phyloP scores from a whole-genome alignment of 805 yeast species.

The Yarrowia deformans region DNA sequence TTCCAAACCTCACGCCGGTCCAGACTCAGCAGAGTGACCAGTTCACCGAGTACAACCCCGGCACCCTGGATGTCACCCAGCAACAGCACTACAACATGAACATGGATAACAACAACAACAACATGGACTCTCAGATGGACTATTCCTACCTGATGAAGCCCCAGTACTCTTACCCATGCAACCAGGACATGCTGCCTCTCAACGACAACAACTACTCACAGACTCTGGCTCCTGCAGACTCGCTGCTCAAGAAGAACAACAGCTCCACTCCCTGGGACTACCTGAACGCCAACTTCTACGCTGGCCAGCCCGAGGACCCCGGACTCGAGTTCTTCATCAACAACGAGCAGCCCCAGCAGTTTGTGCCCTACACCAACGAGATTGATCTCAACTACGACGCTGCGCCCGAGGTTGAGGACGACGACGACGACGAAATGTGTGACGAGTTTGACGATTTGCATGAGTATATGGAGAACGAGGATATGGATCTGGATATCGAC shows the following conservation, averaged over 20 bases:
- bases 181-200: conserved; percentile 36
- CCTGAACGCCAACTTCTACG: conserved; percentile 32
- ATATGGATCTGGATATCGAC: conserved; percentile 39
- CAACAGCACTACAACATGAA: conserved; percentile 30
- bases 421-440: conserved; percentile 35
- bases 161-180: conserved; percentile 28
- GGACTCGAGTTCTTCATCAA: conserved; percentile 35
- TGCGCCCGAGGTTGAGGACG: conserved; percentile 33
- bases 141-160: conserved; percentile 32
- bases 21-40: conserved; percentile 35
- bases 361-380: conserved; percentile 31
- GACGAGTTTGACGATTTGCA: conserved; percentile 39
- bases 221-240: conserved; percentile 38
- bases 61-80: conserved; percentile 31
- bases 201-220: conserved; percentile 35
- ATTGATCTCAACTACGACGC: conserved; percentile 34
- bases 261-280: conserved; percentile 33
- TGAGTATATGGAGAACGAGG: conserved; percentile 39
- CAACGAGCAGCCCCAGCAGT: conserved; percentile 36
- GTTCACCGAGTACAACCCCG: conserved; percentile 27
- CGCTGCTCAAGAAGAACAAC: conserved; percentile 35
- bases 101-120: neutral
- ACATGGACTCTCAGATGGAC: conserved; percentile 25
- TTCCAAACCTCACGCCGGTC: conserved; percentile 37
- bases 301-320: conserved; percentile 21